phyloP scores from a whole-genome alignment of 371 early-diverging fungal species.

The Mucor velutinosus region DNA sequence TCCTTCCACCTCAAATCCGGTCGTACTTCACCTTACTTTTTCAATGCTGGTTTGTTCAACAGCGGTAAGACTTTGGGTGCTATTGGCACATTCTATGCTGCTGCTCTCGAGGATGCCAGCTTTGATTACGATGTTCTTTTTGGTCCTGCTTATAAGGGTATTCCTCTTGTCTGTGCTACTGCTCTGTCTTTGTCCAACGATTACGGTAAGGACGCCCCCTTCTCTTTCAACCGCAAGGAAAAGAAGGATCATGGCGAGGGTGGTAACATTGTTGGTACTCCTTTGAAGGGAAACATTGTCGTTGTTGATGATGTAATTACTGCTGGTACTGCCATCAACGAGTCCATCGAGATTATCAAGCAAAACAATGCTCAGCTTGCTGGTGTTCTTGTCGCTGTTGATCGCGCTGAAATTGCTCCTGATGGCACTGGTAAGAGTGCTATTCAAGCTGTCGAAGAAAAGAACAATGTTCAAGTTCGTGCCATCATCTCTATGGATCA shows the following conservation, averaged over 20 bases:
- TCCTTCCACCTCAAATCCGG: slow-evolving; percentile 93
- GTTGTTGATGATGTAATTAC: slow-evolving; percentile 98
- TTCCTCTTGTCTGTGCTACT: slow-evolving; percentile 89
- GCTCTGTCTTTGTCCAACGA: slow-evolving; percentile 72
- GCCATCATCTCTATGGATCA: slow-evolving; percentile 87
- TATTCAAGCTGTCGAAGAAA: slow-evolving; percentile 91
- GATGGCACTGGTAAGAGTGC: slow-evolving; percentile 80
- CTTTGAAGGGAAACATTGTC: slow-evolving; percentile 77
- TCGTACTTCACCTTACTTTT: slow-evolving; percentile 93
- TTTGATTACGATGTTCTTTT: slow-evolving; percentile 88
- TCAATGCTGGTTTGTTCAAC: slow-evolving; percentile 96
- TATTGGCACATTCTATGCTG: slow-evolving; percentile 90
- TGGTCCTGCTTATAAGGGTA: slow-evolving; percentile 99
- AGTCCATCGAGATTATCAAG: slow-evolving; percentile 81
- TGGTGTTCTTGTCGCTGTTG: slow-evolving; percentile 92
- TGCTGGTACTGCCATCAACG: slow-evolving; percentile 96
- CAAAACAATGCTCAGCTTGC: slow-evolving; percentile 61
- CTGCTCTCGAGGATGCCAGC: slow-evolving; percentile 72
- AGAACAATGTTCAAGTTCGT: slow-evolving; percentile 77
- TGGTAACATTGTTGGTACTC: slow-evolving; percentile 89
- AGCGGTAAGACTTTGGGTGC: slow-evolving; percentile 82
- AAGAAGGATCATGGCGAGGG: slow-evolving; percentile 99
- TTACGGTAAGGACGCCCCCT: slow-evolving; percentile 72
- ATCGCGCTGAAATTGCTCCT: slow-evolving; percentile 84
- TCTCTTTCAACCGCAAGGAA: slow-evolving; percentile 96